Evolutionary conservation across 495 filamentous ascomycete genomes (phyloP).

Genomic region (Penicillium robsamsonii): DNA sequence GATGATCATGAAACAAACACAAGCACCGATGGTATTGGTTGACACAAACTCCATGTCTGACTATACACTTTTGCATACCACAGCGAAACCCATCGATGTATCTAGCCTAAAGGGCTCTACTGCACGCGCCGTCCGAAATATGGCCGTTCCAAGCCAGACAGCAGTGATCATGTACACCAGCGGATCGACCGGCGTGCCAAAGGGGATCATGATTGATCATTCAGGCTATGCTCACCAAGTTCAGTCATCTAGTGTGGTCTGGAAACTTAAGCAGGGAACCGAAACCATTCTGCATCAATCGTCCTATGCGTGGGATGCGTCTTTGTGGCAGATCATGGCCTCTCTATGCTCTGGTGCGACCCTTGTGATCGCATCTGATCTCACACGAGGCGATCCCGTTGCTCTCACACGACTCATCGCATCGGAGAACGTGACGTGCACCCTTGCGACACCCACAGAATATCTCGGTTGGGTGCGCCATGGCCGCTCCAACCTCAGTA

Average conservation of each 20-base stretch:
- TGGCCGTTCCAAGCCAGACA: conserved; percentile 11
- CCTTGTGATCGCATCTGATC: conserved; percentile 25
- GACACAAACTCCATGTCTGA: conserved; percentile 9
- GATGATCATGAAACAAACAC: conserved; percentile 25
- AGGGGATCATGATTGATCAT: conserved; percentile 39
- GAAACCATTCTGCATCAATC: conserved; percentile 45
- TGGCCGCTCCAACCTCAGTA: conserved; percentile 13
- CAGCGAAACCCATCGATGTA: conserved; percentile 17
- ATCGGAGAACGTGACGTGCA: conserved; percentile 34
- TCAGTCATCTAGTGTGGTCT: conserved; percentile 22
- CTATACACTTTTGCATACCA: not conserved
- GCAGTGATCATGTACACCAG: conserved; percentile 45
- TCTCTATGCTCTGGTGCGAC: conserved; percentile 34
- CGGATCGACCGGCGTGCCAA: conserved; percentile 39
- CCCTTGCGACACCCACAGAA: conserved; percentile 43
- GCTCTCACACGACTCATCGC: conserved; percentile 33
- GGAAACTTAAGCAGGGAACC: conserved; percentile 14
- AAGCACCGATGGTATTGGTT: conserved; percentile 19
- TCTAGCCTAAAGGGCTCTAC: not conserved
- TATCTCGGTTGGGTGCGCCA: conserved; percentile 37
- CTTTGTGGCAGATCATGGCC: conserved; percentile 33
- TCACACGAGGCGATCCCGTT: conserved; percentile 30
- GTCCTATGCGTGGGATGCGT: conserved; percentile 40
- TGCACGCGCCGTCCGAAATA: not conserved
- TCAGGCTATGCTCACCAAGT: conserved; percentile 30